Base-by-base conservation (phyloP, 176 grass and related monocot genomes). In the Oryza longistaminata region DNA sequence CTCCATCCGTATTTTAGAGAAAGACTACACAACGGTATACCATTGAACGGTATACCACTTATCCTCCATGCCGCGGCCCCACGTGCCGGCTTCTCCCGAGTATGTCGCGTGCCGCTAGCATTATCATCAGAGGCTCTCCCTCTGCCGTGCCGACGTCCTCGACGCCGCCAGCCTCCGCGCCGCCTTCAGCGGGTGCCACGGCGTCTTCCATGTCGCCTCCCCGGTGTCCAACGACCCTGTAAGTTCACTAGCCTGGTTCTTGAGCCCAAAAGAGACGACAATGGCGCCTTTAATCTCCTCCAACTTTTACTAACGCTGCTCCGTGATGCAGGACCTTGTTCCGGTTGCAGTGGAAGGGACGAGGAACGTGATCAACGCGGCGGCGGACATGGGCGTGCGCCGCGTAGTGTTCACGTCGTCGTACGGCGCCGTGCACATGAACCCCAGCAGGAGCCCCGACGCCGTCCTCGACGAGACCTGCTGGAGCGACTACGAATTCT, bases 401-500 rank as follows among this genome's bases (percentile, higher is more conserved):
- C 81, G 88, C 0, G 31, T 91, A 0, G 88, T 91, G 0, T 83
- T 94, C 86, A 91, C 92, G 1, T 90, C 88, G 0, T 87, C 89
- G 2, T 85, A 88, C 53, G 89, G 92, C 71, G 89, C 86, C 4
- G 92, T 91, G 9, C 89, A 94, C 83, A 94, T 94, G 89, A 77
- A 94, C 74, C 92, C 92, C 7, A 94, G 29, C 50, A 45, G 92
- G 7, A 86, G 79, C 44, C 69, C 92, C 66, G 92, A 88, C 85
- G 17, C 76, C 26, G 72, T 93, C 4, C 81, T 90, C 46, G 88
- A 93, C 84, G 91, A 93, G 88, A 55, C 73, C 0, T 91, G 85
- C 83, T 94, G 92, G 92, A 91, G 92, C 78, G 88, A 93, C 79
- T 86, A 85, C 70, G 78, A 88, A 0, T 93, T 24, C 82, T 93